Evolutionary conservation across 2,329 filamentous ascomycete species (phyloP).

Genomic region (Exophiala bonariae): DNA sequence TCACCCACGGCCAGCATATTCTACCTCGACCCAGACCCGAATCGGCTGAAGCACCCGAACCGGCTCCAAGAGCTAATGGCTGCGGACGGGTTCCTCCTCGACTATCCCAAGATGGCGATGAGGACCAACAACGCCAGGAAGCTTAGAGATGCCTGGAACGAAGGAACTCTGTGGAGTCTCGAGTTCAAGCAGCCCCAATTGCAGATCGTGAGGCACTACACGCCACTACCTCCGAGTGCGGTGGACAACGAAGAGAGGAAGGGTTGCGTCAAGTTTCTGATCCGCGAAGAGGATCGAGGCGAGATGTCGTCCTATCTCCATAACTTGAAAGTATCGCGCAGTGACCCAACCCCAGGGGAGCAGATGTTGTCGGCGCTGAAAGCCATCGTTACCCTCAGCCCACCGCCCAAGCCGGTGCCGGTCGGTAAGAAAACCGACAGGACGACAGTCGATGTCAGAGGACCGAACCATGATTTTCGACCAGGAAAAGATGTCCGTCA

Average conservation of each 20-base stretch:
- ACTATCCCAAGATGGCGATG: too few relatives aligned
- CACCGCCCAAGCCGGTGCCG: too few relatives aligned
- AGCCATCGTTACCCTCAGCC: too few relatives aligned
- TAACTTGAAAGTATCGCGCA: too few relatives aligned
- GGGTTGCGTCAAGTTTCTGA: slow-evolving; percentile 66
- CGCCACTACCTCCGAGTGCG: slow-evolving; percentile 67
- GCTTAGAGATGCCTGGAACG: slow-evolving; percentile 49
- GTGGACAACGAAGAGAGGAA: slow-evolving; percentile 34
- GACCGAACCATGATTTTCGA: slow-evolving; percentile 71
- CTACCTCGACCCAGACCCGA: slow-evolving; percentile 35
- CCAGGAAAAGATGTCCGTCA: slow-evolving; percentile 56
- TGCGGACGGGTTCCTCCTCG: too few relatives aligned
- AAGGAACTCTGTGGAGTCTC: slow-evolving; percentile 74
- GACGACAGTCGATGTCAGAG: slow-evolving; percentile 76
- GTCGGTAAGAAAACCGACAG: too few relatives aligned
- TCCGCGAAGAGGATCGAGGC: slow-evolving; percentile 74
- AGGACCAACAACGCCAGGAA: too few relatives aligned
- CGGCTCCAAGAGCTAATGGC: not conserved
- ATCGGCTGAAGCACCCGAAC: slow-evolving; percentile 89
- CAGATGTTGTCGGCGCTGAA: too few relatives aligned
- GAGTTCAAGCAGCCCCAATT: slow-evolving; percentile 93
- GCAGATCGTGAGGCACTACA: slow-evolving; percentile 90
- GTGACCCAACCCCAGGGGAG: too few relatives aligned
- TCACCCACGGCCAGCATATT: slow-evolving; percentile 50
- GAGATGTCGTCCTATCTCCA: slow-evolving; percentile 85